phyloP scores from a whole-genome alignment of 192 early-diverging fungal genomes.

The Coemansia sp. region DNA sequence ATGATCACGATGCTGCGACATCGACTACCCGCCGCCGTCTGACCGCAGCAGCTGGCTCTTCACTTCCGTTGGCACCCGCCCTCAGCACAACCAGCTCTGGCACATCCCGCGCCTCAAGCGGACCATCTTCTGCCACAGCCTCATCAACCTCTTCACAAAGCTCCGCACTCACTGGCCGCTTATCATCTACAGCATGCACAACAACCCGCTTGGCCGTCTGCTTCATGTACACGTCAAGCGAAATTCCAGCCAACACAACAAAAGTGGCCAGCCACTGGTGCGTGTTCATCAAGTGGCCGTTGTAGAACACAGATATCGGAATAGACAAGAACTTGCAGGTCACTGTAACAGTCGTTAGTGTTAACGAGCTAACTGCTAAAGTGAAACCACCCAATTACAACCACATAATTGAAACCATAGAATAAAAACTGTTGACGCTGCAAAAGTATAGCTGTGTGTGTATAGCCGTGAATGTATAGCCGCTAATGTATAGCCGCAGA shows the following conservation, averaged over 20 bases:
- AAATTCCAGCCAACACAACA: conserved; percentile 85
- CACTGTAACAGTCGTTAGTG: conserved; percentile 91
- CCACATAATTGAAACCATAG: too few species aligned
- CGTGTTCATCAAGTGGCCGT: conserved; percentile 69
- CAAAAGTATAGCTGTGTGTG: too few species aligned
- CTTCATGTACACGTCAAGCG: conserved; percentile 74
- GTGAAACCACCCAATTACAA: too few species aligned
- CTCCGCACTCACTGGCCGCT: conserved; percentile 1
- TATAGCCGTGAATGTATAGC: too few species aligned
- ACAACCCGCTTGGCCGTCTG: conserved; percentile 47
- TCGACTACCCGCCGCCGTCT: conserved; percentile 43
- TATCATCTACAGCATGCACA: neutral
- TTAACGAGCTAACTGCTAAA: conserved; percentile 87
- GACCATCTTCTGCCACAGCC: conserved; percentile 8
- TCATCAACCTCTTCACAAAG: neutral
- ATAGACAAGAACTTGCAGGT: conserved; percentile 96
- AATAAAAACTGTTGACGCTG: too few species aligned
- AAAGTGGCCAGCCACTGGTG: conserved; percentile 85
- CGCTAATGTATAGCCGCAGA: too few species aligned
- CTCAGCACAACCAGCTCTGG: conserved; percentile 14
- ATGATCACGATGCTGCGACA: conserved; percentile 22
- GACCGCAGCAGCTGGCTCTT: conserved; percentile 1
- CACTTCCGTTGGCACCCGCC: neutral
- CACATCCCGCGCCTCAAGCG: conserved; percentile 5
- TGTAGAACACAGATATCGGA: conserved; percentile 85